Evolutionary conservation across 2,329 filamentous ascomycete genomes (phyloP), one percentile per base, ranked within the genome.

Genomic region (Aspergillus neoniger): DNA sequence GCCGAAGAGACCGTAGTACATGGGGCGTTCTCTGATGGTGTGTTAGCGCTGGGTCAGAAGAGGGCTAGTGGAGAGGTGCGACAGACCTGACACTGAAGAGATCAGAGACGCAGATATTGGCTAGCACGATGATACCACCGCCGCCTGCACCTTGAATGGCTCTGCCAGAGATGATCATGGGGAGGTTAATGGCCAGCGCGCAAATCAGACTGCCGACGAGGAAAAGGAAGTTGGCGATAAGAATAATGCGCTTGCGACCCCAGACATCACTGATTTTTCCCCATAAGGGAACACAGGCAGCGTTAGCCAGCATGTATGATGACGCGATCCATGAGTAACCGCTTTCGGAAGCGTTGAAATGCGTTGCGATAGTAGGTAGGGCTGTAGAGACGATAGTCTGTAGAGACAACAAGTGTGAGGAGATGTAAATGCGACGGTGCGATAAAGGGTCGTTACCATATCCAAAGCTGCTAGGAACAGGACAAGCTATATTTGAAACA

Each of bases 191-290:
- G 7, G 85, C 78, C 25, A 87, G 67, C 1, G 81, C 87, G 41
- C 85, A 85, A n/a, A 89, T 77, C 56, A 88, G 73, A 36, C 84
- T 87, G 23, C 85, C 86, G 15, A 86, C 72, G 57, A 89, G 81
- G 76, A 90, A 90, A 23, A 87, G 75, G 17, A 81, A 74, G 60
- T 88, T 87, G 17, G 86, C 86, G 3, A 83, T 66, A 14, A 90
- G 75, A 30, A 90, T 76, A 52, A 88, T 81, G 12, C 82, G 83
- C 67, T 89, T 90, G 43, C 88, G 80, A 2, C 88, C 87, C 76
- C 85, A 89, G 60, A 90, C 89, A 65, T 90, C 88, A 48, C 84
- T 86, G 21, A 88, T 75, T 68, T 88, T 88, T 21, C 85, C 85
- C 84, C 85, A 88, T 32, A 84, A 78, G 2, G 84, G 84, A 2